phyloP scores from a whole-genome alignment of 139 green algal species.

The Chlamydomonas sphaeroides region DNA sequence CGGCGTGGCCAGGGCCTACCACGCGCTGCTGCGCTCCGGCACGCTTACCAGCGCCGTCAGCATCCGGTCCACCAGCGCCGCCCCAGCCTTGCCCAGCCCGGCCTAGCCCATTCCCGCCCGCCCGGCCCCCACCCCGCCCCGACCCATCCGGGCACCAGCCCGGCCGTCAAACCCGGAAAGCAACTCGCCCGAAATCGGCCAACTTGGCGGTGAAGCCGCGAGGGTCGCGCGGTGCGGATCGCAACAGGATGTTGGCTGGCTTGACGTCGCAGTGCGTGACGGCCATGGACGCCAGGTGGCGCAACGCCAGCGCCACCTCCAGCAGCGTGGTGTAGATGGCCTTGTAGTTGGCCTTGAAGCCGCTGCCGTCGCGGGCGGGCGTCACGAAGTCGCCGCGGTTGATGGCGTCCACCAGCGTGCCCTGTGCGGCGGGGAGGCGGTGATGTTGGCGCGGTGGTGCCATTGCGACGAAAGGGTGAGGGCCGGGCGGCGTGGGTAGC shows the following conservation, averaged over 20 bases:
- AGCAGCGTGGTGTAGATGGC: constrained; percentile 58
- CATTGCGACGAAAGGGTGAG: neutral
- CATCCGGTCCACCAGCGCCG: too few relatives aligned
- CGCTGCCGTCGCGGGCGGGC: constrained; percentile 26
- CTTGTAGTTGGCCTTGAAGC: constrained; percentile 40
- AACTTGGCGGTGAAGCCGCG: constrained; percentile 72
- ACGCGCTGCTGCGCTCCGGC: too few relatives aligned
- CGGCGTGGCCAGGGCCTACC: too few relatives aligned
- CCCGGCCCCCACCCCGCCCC: neutral
- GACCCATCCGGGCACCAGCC: neutral
- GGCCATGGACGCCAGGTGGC: constrained; percentile 62
- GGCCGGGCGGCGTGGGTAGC: too few relatives aligned
- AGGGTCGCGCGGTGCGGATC: constrained; percentile 26
- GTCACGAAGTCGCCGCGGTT: constrained; percentile 36
- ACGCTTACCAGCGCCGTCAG: too few relatives aligned
- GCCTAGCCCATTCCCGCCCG: neutral
- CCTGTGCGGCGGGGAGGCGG: neutral
- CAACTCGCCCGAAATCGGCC: constrained; percentile 75
- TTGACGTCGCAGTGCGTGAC: constrained; percentile 44
- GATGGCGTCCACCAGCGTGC: constrained; percentile 39
- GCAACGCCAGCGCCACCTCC: constrained; percentile 54
- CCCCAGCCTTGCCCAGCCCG: neutral
- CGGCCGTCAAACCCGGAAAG: neutral
- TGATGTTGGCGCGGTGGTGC: too few relatives aligned
- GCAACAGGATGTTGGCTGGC: constrained; percentile 40